Conservation (phyloP, 2,329 filamentous ascomycete genomes). For the Clonostachys sp. region DNA sequence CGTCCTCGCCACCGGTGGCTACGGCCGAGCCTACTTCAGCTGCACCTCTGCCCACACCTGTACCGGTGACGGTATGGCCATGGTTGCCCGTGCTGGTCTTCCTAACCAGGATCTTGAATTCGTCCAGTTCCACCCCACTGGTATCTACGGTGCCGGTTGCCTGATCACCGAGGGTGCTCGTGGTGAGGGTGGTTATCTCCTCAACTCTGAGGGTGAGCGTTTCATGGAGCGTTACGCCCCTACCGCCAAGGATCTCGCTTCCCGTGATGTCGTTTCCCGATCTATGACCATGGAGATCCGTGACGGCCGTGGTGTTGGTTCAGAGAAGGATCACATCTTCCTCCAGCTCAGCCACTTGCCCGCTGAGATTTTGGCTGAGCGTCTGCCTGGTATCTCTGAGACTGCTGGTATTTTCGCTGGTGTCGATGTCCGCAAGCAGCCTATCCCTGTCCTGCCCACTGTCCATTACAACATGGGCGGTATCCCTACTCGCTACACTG, state of each 20-base stretch:
- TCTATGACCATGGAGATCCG: constrained; percentile 99
- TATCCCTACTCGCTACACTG: constrained; percentile 96
- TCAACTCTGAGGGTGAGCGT: constrained; percentile 96
- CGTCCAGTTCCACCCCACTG: constrained; percentile 98
- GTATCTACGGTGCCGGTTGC: constrained; percentile 97
- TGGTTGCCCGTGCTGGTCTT: constrained; percentile 95
- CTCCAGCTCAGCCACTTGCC: constrained; percentile 96
- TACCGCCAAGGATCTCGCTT: constrained; percentile 95
- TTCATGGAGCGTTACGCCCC: constrained; percentile 99
- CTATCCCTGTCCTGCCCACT: constrained; percentile 91
- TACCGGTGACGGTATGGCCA: constrained; percentile 98
- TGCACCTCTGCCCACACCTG: constrained; percentile 98
- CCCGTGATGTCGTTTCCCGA: constrained; percentile 91
- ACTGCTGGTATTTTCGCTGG: constrained; percentile 96
- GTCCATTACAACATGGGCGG: constrained; percentile 99
- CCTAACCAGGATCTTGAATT: constrained; percentile 99
- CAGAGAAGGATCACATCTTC: constrained; percentile 98
- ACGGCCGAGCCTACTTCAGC: constrained; percentile 96
- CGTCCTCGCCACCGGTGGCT: constrained; percentile 93
- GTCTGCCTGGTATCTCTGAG: constrained; percentile 97
- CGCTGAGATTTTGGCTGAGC: constrained; percentile 86
- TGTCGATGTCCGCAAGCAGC: constrained; percentile 95
- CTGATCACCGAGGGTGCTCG: constrained; percentile 97
- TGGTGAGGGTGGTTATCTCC: constrained; percentile 95
- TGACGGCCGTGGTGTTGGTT: constrained; percentile 92